phyloP scores from a whole-genome alignment of 176 grass and related monocot genomes.

The Aegilops longissima region DNA sequence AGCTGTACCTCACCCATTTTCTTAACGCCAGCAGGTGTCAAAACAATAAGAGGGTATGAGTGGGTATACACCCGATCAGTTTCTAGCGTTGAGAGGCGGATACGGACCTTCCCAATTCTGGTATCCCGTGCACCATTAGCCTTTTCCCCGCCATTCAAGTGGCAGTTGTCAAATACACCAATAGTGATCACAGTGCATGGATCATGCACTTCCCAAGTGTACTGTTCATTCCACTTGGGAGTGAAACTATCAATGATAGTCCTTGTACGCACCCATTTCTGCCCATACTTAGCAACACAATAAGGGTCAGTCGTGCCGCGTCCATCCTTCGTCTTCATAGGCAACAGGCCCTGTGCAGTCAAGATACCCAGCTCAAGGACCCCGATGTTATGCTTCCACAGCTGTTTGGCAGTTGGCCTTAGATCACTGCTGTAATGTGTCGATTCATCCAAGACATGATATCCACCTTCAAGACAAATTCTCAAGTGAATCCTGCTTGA shows the following conservation, averaged over 20 bases:
- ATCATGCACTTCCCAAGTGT: constrained; percentile 72
- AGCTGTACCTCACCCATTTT: constrained; percentile 76
- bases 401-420: constrained; percentile 63
- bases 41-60: constrained; percentile 62
- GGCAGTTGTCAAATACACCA: constrained; percentile 74
- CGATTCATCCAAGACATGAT: constrained; percentile 75
- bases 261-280: constrained; percentile 75
- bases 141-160: constrained; percentile 63
- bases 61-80: constrained; percentile 73
- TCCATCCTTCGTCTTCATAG: constrained; percentile 77
- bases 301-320: constrained; percentile 73
- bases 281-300: constrained; percentile 73
- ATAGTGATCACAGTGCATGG: constrained; percentile 71
- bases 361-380: constrained; percentile 65
- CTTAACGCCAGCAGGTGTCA: constrained; percentile 59
- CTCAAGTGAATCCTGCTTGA: constrained; percentile 68
- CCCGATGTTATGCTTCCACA: constrained; percentile 71
- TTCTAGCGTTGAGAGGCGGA: constrained; percentile 67
- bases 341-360: constrained; percentile 57
- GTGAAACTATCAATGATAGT: constrained; percentile 64
- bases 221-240: constrained; percentile 78
- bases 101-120: constrained; percentile 68
- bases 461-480: constrained; percentile 68
- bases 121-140: constrained; percentile 60
- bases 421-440: constrained; percentile 81